phyloP scores from a whole-genome alignment of 306 rosid genomes.

The Rubus parviflorus region DNA sequence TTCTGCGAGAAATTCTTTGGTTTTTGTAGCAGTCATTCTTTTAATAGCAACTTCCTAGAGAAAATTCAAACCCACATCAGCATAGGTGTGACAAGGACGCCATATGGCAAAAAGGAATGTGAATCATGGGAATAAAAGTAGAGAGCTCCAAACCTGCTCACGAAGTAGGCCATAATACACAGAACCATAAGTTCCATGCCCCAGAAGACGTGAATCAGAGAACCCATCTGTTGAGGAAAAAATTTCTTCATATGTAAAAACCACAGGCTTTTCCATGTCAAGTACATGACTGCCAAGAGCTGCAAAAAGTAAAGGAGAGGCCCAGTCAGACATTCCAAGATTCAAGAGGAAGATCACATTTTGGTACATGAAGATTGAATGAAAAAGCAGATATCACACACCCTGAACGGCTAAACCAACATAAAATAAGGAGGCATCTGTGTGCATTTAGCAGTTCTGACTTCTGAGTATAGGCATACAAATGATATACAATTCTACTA shows the following conservation, averaged over 20 bases:
- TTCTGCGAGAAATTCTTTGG: constrained; percentile 86
- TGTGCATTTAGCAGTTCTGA: neutral
- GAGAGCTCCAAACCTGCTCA: constrained; percentile 66
- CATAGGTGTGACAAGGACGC: constrained; percentile 19
- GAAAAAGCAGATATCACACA: neutral
- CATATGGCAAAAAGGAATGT: neutral
- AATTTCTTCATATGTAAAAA: constrained; percentile 79
- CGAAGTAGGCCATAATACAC: constrained; percentile 76
- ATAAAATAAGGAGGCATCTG: neutral
- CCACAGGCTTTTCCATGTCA: constrained; percentile 78
- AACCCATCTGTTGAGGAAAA: constrained; percentile 70
- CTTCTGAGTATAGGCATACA: neutral
- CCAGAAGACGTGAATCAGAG: constrained; percentile 88
- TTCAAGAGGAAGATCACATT: constrained; percentile 16
- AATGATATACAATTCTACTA: neutral
- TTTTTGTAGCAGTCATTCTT: constrained; percentile 93
- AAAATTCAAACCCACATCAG: constrained; percentile 26
- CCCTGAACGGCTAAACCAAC: neutral
- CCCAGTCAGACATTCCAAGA: constrained; percentile 13
- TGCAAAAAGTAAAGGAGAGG: constrained; percentile 37
- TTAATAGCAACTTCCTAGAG: constrained; percentile 93
- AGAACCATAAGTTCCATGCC: constrained; percentile 95
- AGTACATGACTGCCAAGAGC: constrained; percentile 67
- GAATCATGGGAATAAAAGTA: constrained; percentile 14
- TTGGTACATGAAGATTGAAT: neutral